These are phyloP conservation scores for Vitis rupestris DNA, from an alignment of 164 flowering plant genomes.

Conservation along the genomic window DNA sequence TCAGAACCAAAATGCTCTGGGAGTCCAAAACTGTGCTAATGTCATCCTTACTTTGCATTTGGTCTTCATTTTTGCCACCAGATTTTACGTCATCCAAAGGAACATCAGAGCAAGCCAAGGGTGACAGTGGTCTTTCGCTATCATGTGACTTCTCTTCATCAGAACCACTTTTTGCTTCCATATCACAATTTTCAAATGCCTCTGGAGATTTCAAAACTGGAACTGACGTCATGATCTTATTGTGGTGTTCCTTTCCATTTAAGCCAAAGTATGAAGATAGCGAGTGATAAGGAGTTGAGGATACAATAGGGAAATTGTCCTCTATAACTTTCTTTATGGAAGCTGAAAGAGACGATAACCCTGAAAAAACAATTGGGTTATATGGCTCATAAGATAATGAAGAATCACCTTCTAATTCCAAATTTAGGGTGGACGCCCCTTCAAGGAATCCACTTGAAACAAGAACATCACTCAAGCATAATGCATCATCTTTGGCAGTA, in stretches of 20 bases:
- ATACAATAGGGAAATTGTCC: conserved; percentile 35
- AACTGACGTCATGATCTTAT: conserved; percentile 14
- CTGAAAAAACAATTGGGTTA: conserved; percentile 45
- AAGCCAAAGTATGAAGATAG: conserved; percentile 45
- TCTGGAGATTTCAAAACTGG: conserved; percentile 22
- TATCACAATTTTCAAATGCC: conserved; percentile 11
- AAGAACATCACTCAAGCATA: conserved; percentile 31
- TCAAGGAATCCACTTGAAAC: conserved; percentile 38
- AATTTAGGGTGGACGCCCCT: conserved; percentile 11
- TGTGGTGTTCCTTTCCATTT: conserved; percentile 27
- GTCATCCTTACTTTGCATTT: too few species aligned
- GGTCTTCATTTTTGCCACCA: too few species aligned
- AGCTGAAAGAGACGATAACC: conserved; percentile 53
- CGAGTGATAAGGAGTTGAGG: conserved; percentile 36
- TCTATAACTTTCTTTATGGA: conserved; percentile 52
- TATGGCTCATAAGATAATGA: conserved; percentile 37
- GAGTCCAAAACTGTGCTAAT: too few species aligned
- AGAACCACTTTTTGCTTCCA: conserved; percentile 23
- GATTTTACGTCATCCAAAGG: conserved; percentile 17
- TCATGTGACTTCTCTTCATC: conserved; percentile 29
- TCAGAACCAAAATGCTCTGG: too few species aligned
- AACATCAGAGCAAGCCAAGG: conserved; percentile 20
- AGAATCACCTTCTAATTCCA: conserved; percentile 19
- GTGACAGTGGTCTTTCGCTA: conserved; percentile 23
- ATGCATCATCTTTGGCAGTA: conserved; percentile 14